Conservation (phyloP, 495 filamentous ascomycete genomes). For the Lepraria neglecta region DNA sequence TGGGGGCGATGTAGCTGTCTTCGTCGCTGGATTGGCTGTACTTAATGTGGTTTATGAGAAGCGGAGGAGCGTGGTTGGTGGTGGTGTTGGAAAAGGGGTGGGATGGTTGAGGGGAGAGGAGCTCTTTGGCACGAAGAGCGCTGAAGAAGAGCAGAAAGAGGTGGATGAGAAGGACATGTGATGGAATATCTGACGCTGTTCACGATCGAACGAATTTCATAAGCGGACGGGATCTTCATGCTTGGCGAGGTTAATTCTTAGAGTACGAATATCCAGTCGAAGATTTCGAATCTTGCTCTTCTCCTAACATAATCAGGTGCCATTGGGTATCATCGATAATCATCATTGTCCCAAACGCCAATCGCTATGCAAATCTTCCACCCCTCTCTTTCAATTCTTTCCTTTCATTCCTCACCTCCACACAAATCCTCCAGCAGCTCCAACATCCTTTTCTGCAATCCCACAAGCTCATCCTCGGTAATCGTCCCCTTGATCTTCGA, state of each 20-base stretch:
- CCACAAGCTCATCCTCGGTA: slow-evolving; percentile 43
- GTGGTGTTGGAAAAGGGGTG: slow-evolving; percentile 61
- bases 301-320: not conserved
- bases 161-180: slow-evolving; percentile 33
- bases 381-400: not conserved
- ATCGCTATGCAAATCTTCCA: slow-evolving; percentile 5
- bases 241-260: no score
- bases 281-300: not conserved
- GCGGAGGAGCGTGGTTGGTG: slow-evolving; percentile 59
- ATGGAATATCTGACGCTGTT: not conserved
- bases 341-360: not conserved
- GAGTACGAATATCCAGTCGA: not conserved
- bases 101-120: slow-evolving; percentile 69
- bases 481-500: slow-evolving; percentile 29
- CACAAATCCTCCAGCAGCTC: slow-evolving; percentile 58
- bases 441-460: slow-evolving; percentile 54
- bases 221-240: no score
- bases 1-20: slow-evolving; percentile 75
- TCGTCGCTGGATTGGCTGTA: slow-evolving; percentile 68
- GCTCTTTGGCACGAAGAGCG: slow-evolving; percentile 44
- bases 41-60: slow-evolving; percentile 73
- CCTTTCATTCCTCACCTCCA: slow-evolving; percentile 31
- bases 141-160: slow-evolving; percentile 32
- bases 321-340: slow-evolving; percentile 14
- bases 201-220: not conserved